Evolutionary conservation across 495 filamentous ascomycete species (phyloP), one percentile per base, ranked within the genome.

Genomic region (Tuber brumale): DNA sequence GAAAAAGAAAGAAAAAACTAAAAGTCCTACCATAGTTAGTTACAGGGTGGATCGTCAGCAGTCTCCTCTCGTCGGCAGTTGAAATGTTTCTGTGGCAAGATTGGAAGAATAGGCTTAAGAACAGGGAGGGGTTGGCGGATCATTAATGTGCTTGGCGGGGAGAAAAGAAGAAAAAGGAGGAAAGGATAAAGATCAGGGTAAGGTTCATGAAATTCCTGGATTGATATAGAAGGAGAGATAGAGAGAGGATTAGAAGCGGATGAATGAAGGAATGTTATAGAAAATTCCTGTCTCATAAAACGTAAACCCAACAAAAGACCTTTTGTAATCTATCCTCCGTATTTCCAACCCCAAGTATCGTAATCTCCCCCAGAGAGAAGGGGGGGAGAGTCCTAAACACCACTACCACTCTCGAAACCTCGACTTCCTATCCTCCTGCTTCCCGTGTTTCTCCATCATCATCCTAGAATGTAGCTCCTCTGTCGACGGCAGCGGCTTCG

Each of bases 381-480:
- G 51, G 46, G 21, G 46, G 0, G 46, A 8, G 46, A 7, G 8
- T 23, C 46, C 46, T 51, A 51, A 51, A 51, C 46, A 51, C 46
- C 18, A 51, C 77, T 57, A 79, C 72, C 76, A 75, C 37, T 80
- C 72, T 31, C 78, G 72, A 70, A 80, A 80, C 57, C 78, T 51
- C 41, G 76, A 79, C 45, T 37, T 75, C 61, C 78, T 79, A 75
- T 80, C 78, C 31, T n/a, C 72, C 41, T 80, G 78, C n/a, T 41
- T 79, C 70, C 78, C 78, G 61, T 80, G 78, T 41, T 80, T 80
- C n/a, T 80, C 78, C 48, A 79, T 69, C 45, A 76, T 61, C 70
- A 75, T 79, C 31, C 70, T 78, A 0, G 76, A 61, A 78, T 80
- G 76, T 21, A 80, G 43, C 31, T 75, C 76, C 23, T 79, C 76